Conservation (phyloP, 1,139 yeast species). For the Lodderomyces theae region DNA sequence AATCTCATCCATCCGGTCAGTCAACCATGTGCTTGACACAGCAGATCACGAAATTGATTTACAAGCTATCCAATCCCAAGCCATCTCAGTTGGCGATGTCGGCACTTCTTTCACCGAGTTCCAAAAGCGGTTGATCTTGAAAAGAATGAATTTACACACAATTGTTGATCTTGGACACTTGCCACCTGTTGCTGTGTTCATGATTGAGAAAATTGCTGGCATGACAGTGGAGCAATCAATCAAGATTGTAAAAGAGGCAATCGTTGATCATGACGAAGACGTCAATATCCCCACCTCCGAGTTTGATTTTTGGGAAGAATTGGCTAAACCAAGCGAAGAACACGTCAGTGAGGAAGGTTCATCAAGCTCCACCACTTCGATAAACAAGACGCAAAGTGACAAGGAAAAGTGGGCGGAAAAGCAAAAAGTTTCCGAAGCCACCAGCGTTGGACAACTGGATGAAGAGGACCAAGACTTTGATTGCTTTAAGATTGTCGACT, state of each 20-base stretch:
- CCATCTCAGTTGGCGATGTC: constrained; percentile 23
- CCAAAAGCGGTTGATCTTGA: constrained; percentile 28
- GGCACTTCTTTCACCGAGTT: constrained; percentile 23
- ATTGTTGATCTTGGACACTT: constrained; percentile 28
- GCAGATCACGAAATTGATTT: constrained; percentile 21
- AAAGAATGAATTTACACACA: constrained; percentile 25
- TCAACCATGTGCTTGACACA: constrained; percentile 9
- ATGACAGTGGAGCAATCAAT: constrained; percentile 40
- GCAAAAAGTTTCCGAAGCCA: neutral
- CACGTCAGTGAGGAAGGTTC: neutral
- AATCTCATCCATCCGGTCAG: neutral
- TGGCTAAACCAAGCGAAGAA: constrained; percentile 12
- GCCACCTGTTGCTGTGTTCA: constrained; percentile 32
- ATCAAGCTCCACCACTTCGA: neutral
- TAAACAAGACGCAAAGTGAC: neutral
- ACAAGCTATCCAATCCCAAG: constrained; percentile 20
- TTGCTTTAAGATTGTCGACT: constrained; percentile 16
- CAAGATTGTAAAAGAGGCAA: constrained; percentile 37
- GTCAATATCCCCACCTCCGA: constrained; percentile 46
- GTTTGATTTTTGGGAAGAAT: constrained; percentile 21
- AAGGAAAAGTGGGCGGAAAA: constrained; percentile 3
- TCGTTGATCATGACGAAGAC: constrained; percentile 44
- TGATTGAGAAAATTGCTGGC: constrained; percentile 37
- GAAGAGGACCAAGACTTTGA: constrained; percentile 4
- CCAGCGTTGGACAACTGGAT: constrained; percentile 1